Evolutionary conservation across 2,329 filamentous ascomycete species (phyloP).

Genomic region (Fusarium bactridioides): DNA sequence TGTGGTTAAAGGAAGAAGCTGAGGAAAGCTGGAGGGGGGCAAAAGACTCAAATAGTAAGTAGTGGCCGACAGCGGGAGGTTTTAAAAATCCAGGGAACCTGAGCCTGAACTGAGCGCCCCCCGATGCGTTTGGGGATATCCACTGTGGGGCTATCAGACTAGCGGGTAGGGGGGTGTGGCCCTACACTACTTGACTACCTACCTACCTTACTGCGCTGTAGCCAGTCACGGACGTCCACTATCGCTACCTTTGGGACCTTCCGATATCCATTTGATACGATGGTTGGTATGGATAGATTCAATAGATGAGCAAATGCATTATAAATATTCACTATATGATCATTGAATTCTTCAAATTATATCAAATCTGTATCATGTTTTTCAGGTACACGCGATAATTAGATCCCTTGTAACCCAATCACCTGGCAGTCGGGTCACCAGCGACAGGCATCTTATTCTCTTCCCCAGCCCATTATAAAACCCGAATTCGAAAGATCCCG

Average conservation of each 20-base stretch:
- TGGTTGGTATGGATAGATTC: no score
- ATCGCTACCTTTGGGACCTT: not conserved
- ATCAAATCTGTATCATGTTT: not conserved
- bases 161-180: slow-evolving; percentile 18
- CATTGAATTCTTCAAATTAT: not conserved
- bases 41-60: slow-evolving; percentile 34
- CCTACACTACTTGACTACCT: not conserved
- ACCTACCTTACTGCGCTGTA: not conserved
- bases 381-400: not conserved
- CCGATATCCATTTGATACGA: not conserved
- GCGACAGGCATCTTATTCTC: not conserved
- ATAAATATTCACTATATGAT: not conserved
- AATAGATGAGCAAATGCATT: not conserved
- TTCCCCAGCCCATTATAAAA: slow-evolving; percentile 3
- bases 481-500: slow-evolving; percentile 25
- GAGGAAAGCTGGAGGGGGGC: slow-evolving; percentile 27
- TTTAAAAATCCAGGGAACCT: slow-evolving; percentile 33
- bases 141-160: slow-evolving; percentile 17
- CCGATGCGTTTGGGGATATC: slow-evolving; percentile 35
- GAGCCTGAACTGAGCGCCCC: slow-evolving; percentile 2
- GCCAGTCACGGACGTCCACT: not conserved
- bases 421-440: not conserved
- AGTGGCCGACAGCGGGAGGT: slow-evolving; percentile 37
- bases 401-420: slow-evolving; percentile 7
- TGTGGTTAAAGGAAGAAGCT: slow-evolving; percentile 6